Conservation (phyloP, 257 asterid genomes). For the Solanum appendiculatum region DNA sequence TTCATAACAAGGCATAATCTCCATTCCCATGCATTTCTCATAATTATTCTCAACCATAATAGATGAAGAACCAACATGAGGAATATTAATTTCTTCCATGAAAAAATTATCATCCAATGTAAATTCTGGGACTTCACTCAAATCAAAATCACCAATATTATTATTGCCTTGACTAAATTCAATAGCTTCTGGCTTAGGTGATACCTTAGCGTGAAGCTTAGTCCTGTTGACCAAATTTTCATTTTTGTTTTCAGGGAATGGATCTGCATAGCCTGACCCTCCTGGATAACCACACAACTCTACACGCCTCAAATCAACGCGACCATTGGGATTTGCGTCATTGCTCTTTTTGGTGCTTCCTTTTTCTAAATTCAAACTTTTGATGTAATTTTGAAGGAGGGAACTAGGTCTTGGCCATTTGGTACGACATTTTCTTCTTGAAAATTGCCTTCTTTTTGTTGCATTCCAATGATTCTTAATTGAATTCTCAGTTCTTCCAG, state of each 20-base stretch:
- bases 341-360: slow-evolving; percentile 3
- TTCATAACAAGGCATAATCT: slow-evolving; percentile 8
- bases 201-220: neutral
- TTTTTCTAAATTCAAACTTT: slow-evolving; percentile 43
- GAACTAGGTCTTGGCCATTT: slow-evolving; percentile 75
- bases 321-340: neutral
- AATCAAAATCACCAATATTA: neutral
- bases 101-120: slow-evolving; percentile 16
- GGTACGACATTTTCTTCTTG: slow-evolving; percentile 60
- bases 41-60: neutral
- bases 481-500: slow-evolving; percentile 79
- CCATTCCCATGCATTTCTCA: slow-evolving; percentile 8
- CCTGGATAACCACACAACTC: neutral
- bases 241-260: neutral
- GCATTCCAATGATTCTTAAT: slow-evolving; percentile 95
- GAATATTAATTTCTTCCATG: neutral
- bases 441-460: slow-evolving; percentile 71
- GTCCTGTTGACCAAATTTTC: neutral
- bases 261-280: neutral
- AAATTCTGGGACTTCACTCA: slow-evolving; percentile 15
- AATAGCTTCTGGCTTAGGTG: neutral
- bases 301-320: neutral
- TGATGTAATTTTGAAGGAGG: slow-evolving; percentile 73
- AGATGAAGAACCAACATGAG: neutral
- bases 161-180: neutral